Conservation (phyloP, 2,329 filamentous ascomycete species). For the Fusarium protoensiforme region DNA sequence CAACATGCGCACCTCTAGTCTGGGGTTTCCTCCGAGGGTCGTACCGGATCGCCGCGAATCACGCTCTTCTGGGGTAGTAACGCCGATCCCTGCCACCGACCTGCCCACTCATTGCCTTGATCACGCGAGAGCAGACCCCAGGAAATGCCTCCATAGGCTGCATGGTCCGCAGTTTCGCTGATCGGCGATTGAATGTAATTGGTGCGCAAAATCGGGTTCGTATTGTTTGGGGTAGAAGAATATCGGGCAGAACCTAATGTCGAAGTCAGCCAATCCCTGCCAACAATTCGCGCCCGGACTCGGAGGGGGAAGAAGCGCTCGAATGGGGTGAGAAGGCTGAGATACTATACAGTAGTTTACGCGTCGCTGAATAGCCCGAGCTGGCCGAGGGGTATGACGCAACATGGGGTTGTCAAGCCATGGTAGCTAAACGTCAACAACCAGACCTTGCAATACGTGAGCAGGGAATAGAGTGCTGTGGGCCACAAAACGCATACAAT, state of each 20-base stretch:
- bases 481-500: no score
- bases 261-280: neutral
- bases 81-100: constrained; percentile 17
- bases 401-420: neutral
- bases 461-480: neutral
- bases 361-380: neutral
- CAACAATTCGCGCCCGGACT: neutral
- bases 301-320: neutral
- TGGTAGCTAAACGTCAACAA: neutral
- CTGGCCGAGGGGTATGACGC: neutral
- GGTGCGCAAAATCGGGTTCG: constrained; percentile 13
- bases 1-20: neutral
- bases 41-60: constrained; percentile 6
- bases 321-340: neutral
- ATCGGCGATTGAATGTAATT: constrained; percentile 2
- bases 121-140: neutral
- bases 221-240: neutral
- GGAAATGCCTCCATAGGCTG: neutral
- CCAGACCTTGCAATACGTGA: neutral
- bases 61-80: constrained; percentile 4
- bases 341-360: neutral
- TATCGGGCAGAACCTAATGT: neutral
- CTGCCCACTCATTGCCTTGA: neutral
- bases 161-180: constrained; percentile 13
- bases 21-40: neutral